Evolutionary conservation across 2,329 filamentous ascomycete species (phyloP), one percentile per base, ranked within the genome.

Genomic region (Aspergillus brasiliensis): DNA sequence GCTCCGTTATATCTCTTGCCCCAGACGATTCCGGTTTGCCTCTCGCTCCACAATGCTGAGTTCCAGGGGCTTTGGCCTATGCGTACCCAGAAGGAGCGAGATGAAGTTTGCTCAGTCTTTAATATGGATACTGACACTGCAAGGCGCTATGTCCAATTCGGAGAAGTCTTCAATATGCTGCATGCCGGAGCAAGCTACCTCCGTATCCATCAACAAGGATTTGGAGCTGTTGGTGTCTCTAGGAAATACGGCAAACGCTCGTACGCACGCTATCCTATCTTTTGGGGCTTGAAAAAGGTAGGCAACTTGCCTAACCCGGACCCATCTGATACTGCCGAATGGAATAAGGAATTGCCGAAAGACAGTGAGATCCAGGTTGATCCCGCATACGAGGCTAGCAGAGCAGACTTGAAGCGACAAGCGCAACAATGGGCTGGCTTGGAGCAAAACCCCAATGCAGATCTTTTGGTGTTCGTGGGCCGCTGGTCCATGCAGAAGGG

Each of bases 401-500:
- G 86, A 65, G 81, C 75, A 3, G 81, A 81, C 5, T 75, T 88
- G 21, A 83, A 84, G 58, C 79, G 81, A 8, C 85, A 89, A 70
- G 86, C 87, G 19, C 87, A 89, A 67, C 83, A 87, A 73, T 90
- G 87, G 87, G 87, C 87, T 46, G 85, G 85, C 13, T 78, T 90
- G 2, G 79, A 87, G 2, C 80, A 86, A 56, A 82, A 86, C 64
- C 82, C 86, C 1, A 79, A 85, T 40, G 86, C 87, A 2, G 86
- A 89, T 59, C 78, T 90, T 8, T 83, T 89, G 63, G 87, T 89
- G 8, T 90, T 90, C 65, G 87, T 89, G 47, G 87, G 87, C 59
- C 83, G 87, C 62, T 90, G 87, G 87, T 87, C 84, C 8, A 84
- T 87, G 80, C 87, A 90, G 68, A 90, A 90, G 71, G 87, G 87